These are phyloP conservation scores for Lipomyces spencermartinsiae DNA, from an alignment of 805 yeast species.

Conservation along the genomic window DNA sequence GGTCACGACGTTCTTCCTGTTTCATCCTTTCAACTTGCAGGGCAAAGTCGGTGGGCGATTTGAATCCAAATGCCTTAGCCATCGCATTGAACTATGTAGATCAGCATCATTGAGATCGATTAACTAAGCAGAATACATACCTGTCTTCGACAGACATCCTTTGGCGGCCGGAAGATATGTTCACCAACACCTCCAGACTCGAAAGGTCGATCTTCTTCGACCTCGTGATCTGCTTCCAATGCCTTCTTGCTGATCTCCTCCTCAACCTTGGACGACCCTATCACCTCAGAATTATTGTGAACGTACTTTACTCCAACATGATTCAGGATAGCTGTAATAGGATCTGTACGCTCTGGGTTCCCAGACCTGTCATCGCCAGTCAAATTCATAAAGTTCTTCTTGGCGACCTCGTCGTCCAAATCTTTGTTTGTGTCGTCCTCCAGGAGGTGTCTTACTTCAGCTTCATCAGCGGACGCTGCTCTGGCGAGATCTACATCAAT, in stretches of 20 bases:
- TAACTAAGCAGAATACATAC: not conserved
- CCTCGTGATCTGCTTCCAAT: not conserved
- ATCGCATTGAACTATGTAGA: constrained; percentile 20
- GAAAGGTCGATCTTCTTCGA: constrained; percentile 9
- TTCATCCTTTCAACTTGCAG: constrained; percentile 21
- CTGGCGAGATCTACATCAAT: constrained; percentile 1
- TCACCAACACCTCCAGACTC: not conserved
- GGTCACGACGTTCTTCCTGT: constrained; percentile 10
- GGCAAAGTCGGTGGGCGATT: constrained; percentile 28
- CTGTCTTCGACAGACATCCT: constrained; percentile 28
- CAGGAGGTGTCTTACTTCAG: not conserved
- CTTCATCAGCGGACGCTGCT: not conserved
- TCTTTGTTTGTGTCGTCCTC: not conserved
- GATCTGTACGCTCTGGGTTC: constrained; percentile 18
- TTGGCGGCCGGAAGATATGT: constrained; percentile 19
- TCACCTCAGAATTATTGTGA: constrained; percentile 31
- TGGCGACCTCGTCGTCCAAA: not conserved
- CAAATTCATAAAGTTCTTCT: not conserved
- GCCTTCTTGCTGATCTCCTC: constrained; percentile 20
- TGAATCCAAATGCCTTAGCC: constrained; percentile 21
- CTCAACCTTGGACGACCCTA: constrained; percentile 28
- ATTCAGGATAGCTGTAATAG: constrained; percentile 32
- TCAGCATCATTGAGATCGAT: not conserved
- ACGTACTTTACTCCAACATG: constrained; percentile 29
- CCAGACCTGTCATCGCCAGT: not conserved